Evolutionary conservation across 371 early-diverging fungal genomes (phyloP).

Genomic region (Mortierella sp.): DNA sequence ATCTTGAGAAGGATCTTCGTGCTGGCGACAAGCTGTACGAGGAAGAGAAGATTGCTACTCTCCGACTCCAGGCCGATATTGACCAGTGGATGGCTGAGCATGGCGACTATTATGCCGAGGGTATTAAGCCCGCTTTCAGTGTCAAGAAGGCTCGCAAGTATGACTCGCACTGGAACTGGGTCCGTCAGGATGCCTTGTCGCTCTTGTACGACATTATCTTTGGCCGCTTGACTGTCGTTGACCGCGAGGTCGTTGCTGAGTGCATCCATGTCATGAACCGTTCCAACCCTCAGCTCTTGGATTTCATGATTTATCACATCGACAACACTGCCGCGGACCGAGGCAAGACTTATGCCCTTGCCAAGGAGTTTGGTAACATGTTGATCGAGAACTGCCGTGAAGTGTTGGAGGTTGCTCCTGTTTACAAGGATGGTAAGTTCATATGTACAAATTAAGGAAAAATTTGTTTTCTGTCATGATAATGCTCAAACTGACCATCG

Average conservation of each 20-base stretch:
- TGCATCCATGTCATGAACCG: constrained; percentile 95
- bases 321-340: constrained; percentile 77
- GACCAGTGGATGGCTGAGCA: constrained; percentile 93
- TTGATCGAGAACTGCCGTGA: constrained; percentile 90
- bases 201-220: constrained; percentile 94
- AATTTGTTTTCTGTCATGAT: constrained; percentile 2
- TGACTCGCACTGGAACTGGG: constrained; percentile 99
- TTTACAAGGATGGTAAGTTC: constrained; percentile 85
- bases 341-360: constrained; percentile 85
- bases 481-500: not conserved
- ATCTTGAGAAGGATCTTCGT: constrained; percentile 88
- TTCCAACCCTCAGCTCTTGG: constrained; percentile 80
- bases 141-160: constrained; percentile 88
- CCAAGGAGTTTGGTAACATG: constrained; percentile 83
- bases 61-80: constrained; percentile 82
- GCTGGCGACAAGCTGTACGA: constrained; percentile 80
- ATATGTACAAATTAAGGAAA: no score
- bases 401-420: constrained; percentile 79
- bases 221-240: constrained; percentile 88
- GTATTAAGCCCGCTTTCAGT: constrained; percentile 88
- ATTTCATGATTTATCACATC: constrained; percentile 90
- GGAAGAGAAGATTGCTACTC: constrained; percentile 72
- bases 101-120: constrained; percentile 88
- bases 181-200: constrained; percentile 90
- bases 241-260: constrained; percentile 93